phyloP scores from a whole-genome alignment of 169 alveolate genomes.

The Cryptosporidium muris region DNA sequence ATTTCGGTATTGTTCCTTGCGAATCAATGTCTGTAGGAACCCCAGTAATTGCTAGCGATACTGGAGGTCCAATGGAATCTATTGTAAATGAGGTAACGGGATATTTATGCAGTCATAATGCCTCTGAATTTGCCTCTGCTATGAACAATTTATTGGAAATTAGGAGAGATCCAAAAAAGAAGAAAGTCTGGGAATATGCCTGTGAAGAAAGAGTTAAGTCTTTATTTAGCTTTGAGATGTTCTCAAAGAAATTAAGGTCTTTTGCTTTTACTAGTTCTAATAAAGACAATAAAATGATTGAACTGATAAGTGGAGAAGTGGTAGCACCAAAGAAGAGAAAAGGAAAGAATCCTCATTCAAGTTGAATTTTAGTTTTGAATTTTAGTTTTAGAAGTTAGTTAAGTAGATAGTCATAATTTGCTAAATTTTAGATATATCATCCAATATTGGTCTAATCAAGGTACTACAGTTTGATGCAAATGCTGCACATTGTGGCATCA shows the following conservation, averaged over 20 bases:
- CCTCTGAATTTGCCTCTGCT: conserved; percentile 82
- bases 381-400: neutral
- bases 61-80: conserved; percentile 94
- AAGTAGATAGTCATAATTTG: too few relatives aligned
- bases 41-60: conserved; percentile 89
- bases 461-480: conserved; percentile 21
- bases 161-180: conserved; percentile 53
- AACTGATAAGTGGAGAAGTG: neutral
- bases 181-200: conserved; percentile 38
- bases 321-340: neutral
- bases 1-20: conserved; percentile 95
- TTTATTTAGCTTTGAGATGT: conserved; percentile 29
- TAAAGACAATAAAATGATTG: neutral
- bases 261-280: conserved; percentile 7
- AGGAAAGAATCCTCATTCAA: neutral
- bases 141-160: conserved; percentile 77
- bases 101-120: conserved; percentile 77
- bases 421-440: too few relatives aligned
- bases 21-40: conserved; percentile 90
- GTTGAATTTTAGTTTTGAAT: neutral
- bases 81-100: conserved; percentile 88
- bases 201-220: conserved; percentile 49
- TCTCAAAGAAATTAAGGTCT: conserved; percentile 27
- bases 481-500: conserved; percentile 41
- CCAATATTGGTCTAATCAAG: conserved; percentile 13